Percentiles rank a stretch among this genome's conserved stretches.
Conservation (phyloP, 495 filamentous ascomycete species). For the Aspergillus saccharolyticus region DNA sequence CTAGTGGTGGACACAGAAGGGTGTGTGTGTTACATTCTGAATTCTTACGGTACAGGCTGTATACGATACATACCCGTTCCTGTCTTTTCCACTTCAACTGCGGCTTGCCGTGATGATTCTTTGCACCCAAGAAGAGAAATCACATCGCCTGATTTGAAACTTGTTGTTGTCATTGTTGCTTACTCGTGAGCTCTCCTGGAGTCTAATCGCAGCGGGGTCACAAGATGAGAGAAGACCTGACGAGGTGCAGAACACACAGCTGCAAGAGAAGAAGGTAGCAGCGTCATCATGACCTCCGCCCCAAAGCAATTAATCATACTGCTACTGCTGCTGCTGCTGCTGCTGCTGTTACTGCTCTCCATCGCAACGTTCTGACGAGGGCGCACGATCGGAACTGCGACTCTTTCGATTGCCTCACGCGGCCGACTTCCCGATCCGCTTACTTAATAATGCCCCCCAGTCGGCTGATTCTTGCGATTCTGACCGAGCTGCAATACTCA, state of each 20-base stretch:
- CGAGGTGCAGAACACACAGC: no score
- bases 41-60: slow-evolving; percentile 3
- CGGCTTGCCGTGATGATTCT: slow-evolving; percentile 6
- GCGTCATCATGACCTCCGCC: slow-evolving; percentile 3
- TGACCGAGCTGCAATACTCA: neutral
- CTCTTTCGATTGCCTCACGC: neutral
- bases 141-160: neutral
- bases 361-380: neutral
- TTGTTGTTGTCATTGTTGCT: neutral
- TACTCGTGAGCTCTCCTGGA: neutral
- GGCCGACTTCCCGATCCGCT: neutral
- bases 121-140: slow-evolving; percentile 9
- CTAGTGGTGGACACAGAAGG: neutral
- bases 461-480: neutral
- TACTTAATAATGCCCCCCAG: neutral
- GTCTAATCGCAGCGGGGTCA: neutral
- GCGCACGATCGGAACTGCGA: neutral
- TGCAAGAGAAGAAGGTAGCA: no score
- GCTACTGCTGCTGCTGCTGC: no score
- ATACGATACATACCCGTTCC: slow-evolving; percentile 5
- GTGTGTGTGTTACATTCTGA: neutral
- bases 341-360: neutral
- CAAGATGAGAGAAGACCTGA: neutral
- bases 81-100: neutral
- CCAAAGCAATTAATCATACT: slow-evolving; percentile 3